phyloP scores from a whole-genome alignment of 1,139 yeast genomes.

The Yarrowia galli region DNA sequence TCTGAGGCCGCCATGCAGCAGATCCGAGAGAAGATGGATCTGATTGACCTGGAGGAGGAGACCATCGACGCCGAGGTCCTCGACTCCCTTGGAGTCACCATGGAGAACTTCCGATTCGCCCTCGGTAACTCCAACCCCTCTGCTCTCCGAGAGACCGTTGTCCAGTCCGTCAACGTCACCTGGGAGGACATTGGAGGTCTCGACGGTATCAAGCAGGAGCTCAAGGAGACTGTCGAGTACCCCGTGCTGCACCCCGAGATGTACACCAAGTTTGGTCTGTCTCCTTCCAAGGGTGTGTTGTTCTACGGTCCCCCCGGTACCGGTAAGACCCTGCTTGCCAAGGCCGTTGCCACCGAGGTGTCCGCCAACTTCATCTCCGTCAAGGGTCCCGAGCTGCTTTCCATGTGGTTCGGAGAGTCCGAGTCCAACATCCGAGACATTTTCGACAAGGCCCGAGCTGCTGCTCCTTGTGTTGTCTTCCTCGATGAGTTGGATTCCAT shows the following conservation, averaged over 20 bases:
- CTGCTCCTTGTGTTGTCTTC: constrained; percentile 98
- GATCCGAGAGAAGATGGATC: constrained; percentile 98
- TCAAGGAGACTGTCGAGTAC: constrained; percentile 97
- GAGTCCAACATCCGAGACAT: constrained; percentile 97
- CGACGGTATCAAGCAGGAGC: constrained; percentile 93
- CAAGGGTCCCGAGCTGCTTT: constrained; percentile 94
- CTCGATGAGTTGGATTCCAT: constrained; percentile 97
- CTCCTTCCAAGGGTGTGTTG: constrained; percentile 97
- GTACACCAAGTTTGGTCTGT: constrained; percentile 95
- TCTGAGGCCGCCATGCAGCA: constrained; percentile 99
- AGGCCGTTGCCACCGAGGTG: constrained; percentile 98
- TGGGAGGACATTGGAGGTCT: constrained; percentile 99
- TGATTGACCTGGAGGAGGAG: constrained; percentile 96
- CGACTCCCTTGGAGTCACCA: constrained; percentile 95
- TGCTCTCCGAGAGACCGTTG: constrained; percentile 98
- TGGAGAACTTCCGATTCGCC: constrained; percentile 98
- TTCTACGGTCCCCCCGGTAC: constrained; percentile 99
- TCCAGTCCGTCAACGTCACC: constrained; percentile 96
- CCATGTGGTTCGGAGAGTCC: constrained; percentile 99
- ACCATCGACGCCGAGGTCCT: constrained; percentile 97
- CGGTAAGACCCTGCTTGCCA: constrained; percentile 96
- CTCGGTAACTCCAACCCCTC: constrained; percentile 98
- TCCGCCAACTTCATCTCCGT: constrained; percentile 96
- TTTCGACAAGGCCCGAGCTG: constrained; percentile 98
- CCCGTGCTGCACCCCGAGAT: constrained; percentile 99